Percentiles rank a stretch among this genome's conserved stretches.
Evolutionary conservation across 768 basidiomycete genomes (phyloP).

Genomic region (Gloeopeniophorella convolvens): DNA sequence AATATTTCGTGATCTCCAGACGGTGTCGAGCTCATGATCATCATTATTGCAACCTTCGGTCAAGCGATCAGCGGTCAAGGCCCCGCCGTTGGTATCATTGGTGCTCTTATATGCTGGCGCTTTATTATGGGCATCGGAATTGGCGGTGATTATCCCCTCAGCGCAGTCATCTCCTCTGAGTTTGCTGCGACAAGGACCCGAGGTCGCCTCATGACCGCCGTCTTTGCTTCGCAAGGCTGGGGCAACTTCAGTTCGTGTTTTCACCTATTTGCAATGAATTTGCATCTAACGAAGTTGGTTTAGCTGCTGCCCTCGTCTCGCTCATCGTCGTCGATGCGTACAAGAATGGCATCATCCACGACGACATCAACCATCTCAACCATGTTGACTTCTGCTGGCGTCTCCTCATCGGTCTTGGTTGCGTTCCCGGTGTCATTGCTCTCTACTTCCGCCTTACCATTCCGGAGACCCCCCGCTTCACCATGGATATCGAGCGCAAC

Average conservation of each 20-base stretch:
- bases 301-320: conserved; percentile 62
- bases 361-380: conserved; percentile 31
- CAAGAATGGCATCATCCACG: conserved; percentile 52
- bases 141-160: conserved; percentile 84
- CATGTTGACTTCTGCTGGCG: conserved; percentile 81
- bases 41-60: conserved; percentile 72
- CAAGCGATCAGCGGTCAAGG: conserved; percentile 70
- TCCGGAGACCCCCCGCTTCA: conserved; percentile 86
- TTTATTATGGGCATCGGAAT: conserved; percentile 80
- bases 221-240: conserved; percentile 85
- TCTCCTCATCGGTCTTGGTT: conserved; percentile 81
- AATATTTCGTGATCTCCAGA: conserved; percentile 40
- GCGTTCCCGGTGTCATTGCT: conserved; percentile 71
- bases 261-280: background rate
- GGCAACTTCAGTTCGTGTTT: conserved; percentile 61
- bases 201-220: conserved; percentile 85
- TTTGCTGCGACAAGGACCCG: conserved; percentile 73
- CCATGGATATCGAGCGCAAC: conserved; percentile 89
- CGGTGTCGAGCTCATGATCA: conserved; percentile 72
- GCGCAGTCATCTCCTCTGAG: conserved; percentile 83
- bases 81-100: conserved; percentile 64
- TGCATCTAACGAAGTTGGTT: background rate
- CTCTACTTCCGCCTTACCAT: conserved; percentile 93
- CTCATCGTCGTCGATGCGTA: conserved; percentile 59
- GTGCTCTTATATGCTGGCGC: conserved; percentile 77